Percentiles rank a stretch among this genome's conserved stretches.
Conservation (phyloP, 345 rosid species). For the Ceriops zippeliana region DNA sequence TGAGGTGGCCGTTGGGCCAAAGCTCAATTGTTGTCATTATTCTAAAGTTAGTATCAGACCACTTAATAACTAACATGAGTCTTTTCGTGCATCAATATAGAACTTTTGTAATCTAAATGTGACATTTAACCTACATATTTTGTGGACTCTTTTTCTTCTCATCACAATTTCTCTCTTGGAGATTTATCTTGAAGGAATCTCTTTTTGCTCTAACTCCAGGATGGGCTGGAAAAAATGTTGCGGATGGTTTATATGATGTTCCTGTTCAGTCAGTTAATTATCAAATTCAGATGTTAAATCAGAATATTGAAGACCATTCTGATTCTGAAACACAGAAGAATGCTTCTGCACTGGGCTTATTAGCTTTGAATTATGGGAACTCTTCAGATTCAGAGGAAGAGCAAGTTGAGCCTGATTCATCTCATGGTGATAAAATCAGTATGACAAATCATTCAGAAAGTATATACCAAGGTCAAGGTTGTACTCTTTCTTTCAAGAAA, state of each 20-base stretch:
- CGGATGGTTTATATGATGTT: slow-evolving; percentile 36
- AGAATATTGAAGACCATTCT: slow-evolving; percentile 32
- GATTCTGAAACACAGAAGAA: slow-evolving; percentile 25
- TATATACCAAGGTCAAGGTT: slow-evolving; percentile 20
- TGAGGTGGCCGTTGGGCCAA: background rate
- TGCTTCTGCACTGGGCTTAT: slow-evolving; percentile 68
- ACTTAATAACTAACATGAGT: background rate
- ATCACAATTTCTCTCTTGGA: background rate
- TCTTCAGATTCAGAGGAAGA: slow-evolving; percentile 94
- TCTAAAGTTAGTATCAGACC: background rate
- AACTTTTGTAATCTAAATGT: background rate
- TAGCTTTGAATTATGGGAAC: slow-evolving; percentile 78
- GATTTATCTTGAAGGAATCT: slow-evolving; percentile 12
- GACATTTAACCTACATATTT: slow-evolving; percentile 5
- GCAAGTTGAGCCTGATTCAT: slow-evolving; percentile 32
- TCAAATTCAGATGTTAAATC: slow-evolving; percentile 30
- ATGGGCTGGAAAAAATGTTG: slow-evolving; percentile 29
- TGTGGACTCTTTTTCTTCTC: background rate
- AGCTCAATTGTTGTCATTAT: background rate
- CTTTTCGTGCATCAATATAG: background rate
- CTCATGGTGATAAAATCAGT: slow-evolving; percentile 30
- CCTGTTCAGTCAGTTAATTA: slow-evolving; percentile 43
- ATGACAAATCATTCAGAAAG: slow-evolving; percentile 23
- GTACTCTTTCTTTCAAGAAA: slow-evolving; percentile 24
- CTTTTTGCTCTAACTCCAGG: slow-evolving; percentile 40